phyloP scores from a whole-genome alignment of 305 asterid species.

The Solanum hybrid region DNA sequence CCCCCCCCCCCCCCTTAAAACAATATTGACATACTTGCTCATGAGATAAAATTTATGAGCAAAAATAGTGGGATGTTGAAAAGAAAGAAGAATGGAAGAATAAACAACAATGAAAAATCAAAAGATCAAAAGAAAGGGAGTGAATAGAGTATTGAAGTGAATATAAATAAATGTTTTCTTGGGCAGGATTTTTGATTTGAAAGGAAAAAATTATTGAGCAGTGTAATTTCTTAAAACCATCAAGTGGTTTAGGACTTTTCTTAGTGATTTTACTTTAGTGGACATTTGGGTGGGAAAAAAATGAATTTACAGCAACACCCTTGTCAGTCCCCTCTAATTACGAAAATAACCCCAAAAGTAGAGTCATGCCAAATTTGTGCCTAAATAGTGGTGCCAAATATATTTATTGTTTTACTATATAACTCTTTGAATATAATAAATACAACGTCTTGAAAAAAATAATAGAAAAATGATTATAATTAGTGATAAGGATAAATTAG shows the following conservation, averaged over 20 bases:
- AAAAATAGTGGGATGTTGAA: background rate
- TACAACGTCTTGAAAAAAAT: too few relatives aligned
- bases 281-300: too few relatives aligned
- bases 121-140: too few relatives aligned
- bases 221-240: too few relatives aligned
- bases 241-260: background rate
- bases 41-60: background rate
- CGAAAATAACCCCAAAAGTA: too few relatives aligned
- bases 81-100: background rate
- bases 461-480: background rate
- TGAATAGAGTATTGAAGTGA: background rate
- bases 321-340: too few relatives aligned
- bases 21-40: background rate
- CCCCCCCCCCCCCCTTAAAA: rapidly evolving
- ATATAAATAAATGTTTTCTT: too few relatives aligned
- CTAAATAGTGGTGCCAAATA: background rate
- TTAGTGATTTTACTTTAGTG: too few relatives aligned
- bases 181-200: background rate
- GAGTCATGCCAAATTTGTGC: background rate
- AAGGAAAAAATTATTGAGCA: background rate
- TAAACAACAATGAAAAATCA: background rate
- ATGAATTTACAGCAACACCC: background rate
- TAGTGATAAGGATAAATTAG: background rate
- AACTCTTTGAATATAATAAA: too few relatives aligned
- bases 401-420: too few relatives aligned